Percentiles rank a stretch among this genome's conserved stretches.
Conservation (phyloP, 495 filamentous ascomycete genomes). For the Recurvomyces mirabilis region DNA sequence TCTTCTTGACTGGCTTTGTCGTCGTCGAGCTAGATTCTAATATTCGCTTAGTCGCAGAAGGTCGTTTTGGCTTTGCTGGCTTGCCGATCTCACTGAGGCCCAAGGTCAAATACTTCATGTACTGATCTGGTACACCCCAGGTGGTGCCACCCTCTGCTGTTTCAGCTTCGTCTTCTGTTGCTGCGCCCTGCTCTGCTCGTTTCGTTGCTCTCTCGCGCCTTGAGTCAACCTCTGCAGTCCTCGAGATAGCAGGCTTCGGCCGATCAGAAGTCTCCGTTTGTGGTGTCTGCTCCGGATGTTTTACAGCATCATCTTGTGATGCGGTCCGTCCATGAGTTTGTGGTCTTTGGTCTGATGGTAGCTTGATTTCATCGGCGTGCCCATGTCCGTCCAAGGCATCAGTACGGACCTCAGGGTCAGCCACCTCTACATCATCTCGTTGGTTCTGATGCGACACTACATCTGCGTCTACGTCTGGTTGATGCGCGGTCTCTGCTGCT, state of each 20-base stretch:
- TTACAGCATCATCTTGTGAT: constrained; percentile 4
- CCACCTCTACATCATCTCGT: constrained; percentile 5
- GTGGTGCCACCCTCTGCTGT: constrained; percentile 33
- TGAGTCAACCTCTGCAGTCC: constrained; percentile 4
- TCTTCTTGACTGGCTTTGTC: background rate
- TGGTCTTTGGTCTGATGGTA: constrained; percentile 1
- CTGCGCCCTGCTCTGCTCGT: background rate
- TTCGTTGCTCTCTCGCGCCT: constrained; percentile 15
- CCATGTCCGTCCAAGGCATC: background rate
- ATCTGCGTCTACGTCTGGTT: too few species aligned
- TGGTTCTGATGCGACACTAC: background rate
- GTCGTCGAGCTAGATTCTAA: background rate
- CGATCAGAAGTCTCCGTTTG: background rate
- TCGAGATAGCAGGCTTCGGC: constrained; percentile 2
- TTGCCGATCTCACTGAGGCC: constrained; percentile 17
- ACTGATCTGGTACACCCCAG: constrained; percentile 33
- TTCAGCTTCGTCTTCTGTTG: constrained; percentile 22
- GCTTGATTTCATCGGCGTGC: background rate
- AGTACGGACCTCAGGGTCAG: background rate
- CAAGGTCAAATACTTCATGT: constrained; percentile 48
- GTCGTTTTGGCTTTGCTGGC: constrained; percentile 3
- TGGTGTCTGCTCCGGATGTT: background rate
- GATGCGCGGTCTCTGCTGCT: background rate
- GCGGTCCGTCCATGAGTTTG: background rate
- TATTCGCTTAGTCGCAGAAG: background rate